Base-by-base conservation (phyloP, 2,329 filamentous ascomycete species). In the Incumbomyces delicatus region DNA sequence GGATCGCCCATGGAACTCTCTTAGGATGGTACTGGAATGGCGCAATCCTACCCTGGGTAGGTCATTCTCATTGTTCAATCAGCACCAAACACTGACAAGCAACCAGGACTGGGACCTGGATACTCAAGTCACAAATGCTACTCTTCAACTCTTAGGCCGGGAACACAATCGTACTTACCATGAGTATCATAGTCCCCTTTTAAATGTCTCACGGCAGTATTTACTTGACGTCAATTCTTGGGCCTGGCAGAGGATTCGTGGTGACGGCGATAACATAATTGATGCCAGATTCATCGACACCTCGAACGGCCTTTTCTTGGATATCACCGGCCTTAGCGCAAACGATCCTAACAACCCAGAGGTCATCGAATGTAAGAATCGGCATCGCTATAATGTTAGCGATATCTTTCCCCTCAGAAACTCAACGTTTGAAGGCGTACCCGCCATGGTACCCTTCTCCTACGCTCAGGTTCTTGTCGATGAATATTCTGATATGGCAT, bases 11-110 rank as follows among this genome's bases (percentile, higher is more conserved):
- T 63, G 87, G 87, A 41, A 88, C 86, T 3, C 67, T 92, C 41
- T 69, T 94, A 17, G 87, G 86, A 11, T 94, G 87, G 87, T 92
- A 85, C 84, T 94, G 87, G 87, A 90, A 87, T 61, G 71, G 71
- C 47, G 18, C 46, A 34, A 51, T 51, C 18, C 36, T 51, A 10
- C 49, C 49, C 2, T 51, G 49, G 49, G 38, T 40, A n/a, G 30
- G 38, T 40, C 7, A 2, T 13, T 7, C 11, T n/a, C 13, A 2
- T 29, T 20, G 22, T 22, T 6, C 11, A 7, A 29, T 6, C 17
- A 29, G 12, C 13, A 13, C 36, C 14, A 13, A 13, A n/a, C 38
- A 85, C 35, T 18, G 20, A 27, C 12, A n/a, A 18, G 2, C 18
- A 2, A 8, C 11, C 12, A 40, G 38, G 86, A 92, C 63, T 85